Percentiles rank a stretch among this genome's conserved stretches.
phyloP scores from a whole-genome alignment of 2,329 filamentous ascomycete genomes.

The Coniochaeta sp. region DNA sequence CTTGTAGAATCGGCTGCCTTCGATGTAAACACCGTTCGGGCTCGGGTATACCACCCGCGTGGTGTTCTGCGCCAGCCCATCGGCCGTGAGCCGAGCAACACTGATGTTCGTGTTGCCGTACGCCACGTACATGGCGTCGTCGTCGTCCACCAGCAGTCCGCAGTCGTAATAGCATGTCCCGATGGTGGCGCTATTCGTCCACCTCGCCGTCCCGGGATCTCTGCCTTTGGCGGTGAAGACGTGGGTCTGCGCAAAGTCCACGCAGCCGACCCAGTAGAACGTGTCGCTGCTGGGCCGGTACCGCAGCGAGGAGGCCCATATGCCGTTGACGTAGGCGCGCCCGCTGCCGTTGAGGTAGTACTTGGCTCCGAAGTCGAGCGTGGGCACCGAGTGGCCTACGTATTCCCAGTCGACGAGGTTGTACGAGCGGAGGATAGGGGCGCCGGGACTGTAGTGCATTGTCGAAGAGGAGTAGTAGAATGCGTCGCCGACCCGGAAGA shows the following conservation, averaged over 20 bases:
- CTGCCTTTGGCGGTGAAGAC: constrained; percentile 39
- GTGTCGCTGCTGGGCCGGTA: constrained; percentile 39
- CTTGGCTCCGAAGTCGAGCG: constrained; percentile 34
- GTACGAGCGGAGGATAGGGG: constrained; percentile 45
- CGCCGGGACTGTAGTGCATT: constrained; percentile 49
- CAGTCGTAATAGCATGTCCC: constrained; percentile 47
- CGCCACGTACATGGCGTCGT: constrained; percentile 51
- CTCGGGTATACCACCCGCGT: constrained; percentile 33
- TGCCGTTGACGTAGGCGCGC: constrained; percentile 43
- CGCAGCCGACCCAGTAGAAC: constrained; percentile 53
- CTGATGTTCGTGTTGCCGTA: constrained; percentile 41
- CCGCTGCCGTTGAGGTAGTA: constrained; percentile 37
- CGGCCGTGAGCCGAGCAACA: constrained; percentile 41
- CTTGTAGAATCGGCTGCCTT: constrained; percentile 50
- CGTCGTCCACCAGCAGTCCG: constrained; percentile 49
- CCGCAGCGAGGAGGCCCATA: constrained; percentile 46
- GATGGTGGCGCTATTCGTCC: constrained; percentile 6
- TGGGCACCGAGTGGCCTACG: constrained; percentile 35
- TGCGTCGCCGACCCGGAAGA: constrained; percentile 39
- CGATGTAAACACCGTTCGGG: constrained; percentile 30
- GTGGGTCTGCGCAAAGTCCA: constrained; percentile 41
- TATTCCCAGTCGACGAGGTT: constrained; percentile 46
- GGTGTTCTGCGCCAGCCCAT: constrained; percentile 37
- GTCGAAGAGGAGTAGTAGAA: constrained; percentile 50
- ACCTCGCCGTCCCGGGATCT: constrained; percentile 19